Percentiles rank a stretch among this genome's conserved stretches.
phyloP scores from a whole-genome alignment of 176 grass and related monocot genomes.

The Triticum aestivum region DNA sequence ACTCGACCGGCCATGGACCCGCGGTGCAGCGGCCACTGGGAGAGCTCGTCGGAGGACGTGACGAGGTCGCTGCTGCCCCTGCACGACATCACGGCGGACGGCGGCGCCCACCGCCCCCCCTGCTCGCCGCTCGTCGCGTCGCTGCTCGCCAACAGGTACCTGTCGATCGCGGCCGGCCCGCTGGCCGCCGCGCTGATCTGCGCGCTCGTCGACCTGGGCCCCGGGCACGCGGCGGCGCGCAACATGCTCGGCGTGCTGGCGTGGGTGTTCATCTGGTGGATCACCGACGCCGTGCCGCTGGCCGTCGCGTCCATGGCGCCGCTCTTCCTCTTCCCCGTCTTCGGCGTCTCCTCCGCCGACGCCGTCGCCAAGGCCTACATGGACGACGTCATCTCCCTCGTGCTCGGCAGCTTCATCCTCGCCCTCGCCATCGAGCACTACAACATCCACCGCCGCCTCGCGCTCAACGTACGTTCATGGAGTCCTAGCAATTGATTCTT shows the following conservation, averaged over 20 bases:
- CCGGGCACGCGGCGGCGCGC: constrained; percentile 30
- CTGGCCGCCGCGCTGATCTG: constrained; percentile 45
- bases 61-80: constrained; percentile 37
- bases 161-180: constrained; percentile 53
- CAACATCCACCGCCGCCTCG: constrained; percentile 85
- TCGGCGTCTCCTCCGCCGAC: constrained; percentile 57
- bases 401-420: constrained; percentile 96
- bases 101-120: background rate
- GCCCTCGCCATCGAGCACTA: constrained; percentile 92
- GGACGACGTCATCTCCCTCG: constrained; percentile 96
- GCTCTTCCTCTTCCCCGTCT: constrained; percentile 82
- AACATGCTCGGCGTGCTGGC: constrained; percentile 86
- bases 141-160: constrained; percentile 46
- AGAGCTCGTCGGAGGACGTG: constrained; percentile 36
- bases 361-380: constrained; percentile 79
- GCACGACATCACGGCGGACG: background rate
- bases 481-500: background rate
- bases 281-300: constrained; percentile 82
- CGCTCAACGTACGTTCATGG: constrained; percentile 52
- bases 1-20: constrained; percentile 17
- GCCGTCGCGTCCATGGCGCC: constrained; percentile 89
- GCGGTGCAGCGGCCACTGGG: background rate
- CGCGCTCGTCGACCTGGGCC: constrained; percentile 44
- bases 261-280: constrained; percentile 94
- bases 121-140: constrained; percentile 1